These are phyloP conservation scores for Aspergillus texensis DNA, from an alignment of 2,329 filamentous ascomycete species.

Conservation along the genomic window DNA sequence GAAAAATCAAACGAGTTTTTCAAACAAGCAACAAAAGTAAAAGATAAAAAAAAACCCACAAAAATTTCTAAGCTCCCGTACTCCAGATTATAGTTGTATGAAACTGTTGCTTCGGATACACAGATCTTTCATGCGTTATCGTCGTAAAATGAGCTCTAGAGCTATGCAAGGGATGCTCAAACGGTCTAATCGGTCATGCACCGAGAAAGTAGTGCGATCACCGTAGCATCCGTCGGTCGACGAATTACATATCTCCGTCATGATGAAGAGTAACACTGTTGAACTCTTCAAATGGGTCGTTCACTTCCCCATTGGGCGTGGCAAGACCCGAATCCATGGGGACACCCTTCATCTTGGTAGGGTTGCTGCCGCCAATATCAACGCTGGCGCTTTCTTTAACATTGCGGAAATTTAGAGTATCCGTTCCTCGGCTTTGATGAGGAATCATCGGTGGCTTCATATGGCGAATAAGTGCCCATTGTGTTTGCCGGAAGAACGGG, in stretches of 20 bases:
- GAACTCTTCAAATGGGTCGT: constrained; percentile 97
- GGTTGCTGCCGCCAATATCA: constrained; percentile 58
- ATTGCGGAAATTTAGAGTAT: constrained; percentile 96
- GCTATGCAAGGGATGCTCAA: constrained; percentile 25
- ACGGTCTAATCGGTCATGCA: constrained; percentile 14
- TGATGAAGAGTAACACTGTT: constrained; percentile 98
- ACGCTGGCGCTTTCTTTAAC: constrained; percentile 97
- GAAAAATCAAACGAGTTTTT: not conserved
- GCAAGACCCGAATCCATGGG: constrained; percentile 82
- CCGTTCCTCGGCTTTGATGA: constrained; percentile 83
- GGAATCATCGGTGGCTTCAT: constrained; percentile 98
- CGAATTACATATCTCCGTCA: constrained; percentile 68
- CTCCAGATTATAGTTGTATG: constrained; percentile 29
- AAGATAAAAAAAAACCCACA: constrained; percentile 9
- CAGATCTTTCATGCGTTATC: constrained; percentile 39
- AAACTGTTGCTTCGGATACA: constrained; percentile 26
- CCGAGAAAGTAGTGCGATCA: constrained; percentile 4
- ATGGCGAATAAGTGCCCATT: constrained; percentile 95
- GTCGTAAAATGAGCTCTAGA: constrained; percentile 28
- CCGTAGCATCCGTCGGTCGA: constrained; percentile 5
- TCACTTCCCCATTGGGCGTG: constrained; percentile 78
- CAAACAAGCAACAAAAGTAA: constrained; percentile 1
- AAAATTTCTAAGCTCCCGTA: constrained; percentile 29
- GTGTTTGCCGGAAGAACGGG: constrained; percentile 92
- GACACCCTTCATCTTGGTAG: constrained; percentile 68